phyloP scores from a whole-genome alignment of 257 asterid genomes.

The Orobanche coerulescens region DNA sequence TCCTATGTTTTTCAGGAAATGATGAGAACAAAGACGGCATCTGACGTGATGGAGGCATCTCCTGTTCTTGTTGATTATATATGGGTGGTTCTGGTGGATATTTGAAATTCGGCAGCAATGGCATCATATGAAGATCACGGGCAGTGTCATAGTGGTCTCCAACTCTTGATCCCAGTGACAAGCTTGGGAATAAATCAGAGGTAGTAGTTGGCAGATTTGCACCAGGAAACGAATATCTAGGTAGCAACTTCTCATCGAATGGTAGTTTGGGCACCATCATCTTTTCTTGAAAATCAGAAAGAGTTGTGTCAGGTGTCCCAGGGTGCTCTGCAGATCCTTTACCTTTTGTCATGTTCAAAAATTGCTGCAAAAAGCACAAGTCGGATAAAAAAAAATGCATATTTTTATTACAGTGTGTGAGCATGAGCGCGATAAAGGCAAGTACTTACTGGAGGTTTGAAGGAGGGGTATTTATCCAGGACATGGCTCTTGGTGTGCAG shows the following conservation, averaged over 20 bases:
- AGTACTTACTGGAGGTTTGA: constrained; percentile 38
- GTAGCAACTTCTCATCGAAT: constrained; percentile 57
- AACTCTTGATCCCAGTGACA: constrained; percentile 69
- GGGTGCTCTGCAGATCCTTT: constrained; percentile 48
- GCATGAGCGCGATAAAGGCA: constrained; percentile 15
- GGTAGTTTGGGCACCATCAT: constrained; percentile 62
- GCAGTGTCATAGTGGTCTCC: constrained; percentile 34
- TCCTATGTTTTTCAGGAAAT: constrained; percentile 78
- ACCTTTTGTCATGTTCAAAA: constrained; percentile 38
- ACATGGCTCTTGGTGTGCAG: constrained; percentile 31
- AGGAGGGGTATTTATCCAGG: constrained; percentile 36
- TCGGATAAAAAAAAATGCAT: constrained; percentile 11
- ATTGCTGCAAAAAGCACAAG: constrained; percentile 43
- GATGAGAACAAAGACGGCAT: constrained; percentile 50
- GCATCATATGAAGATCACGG: constrained; percentile 50
- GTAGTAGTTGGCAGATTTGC: constrained; percentile 36
- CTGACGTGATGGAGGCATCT: constrained; percentile 50
- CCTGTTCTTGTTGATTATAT: constrained; percentile 51
- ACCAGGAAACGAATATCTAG: constrained; percentile 52
- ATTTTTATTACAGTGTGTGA: background rate
- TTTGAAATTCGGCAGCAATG: constrained; percentile 62
- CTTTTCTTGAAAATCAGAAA: constrained; percentile 64
- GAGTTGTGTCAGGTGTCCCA: constrained; percentile 36
- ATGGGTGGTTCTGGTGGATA: constrained; percentile 47
- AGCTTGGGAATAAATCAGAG: constrained; percentile 57